Conservation (phyloP, 1,284 basidiomycete species). For the Ceraceosorus bombacis region DNA sequence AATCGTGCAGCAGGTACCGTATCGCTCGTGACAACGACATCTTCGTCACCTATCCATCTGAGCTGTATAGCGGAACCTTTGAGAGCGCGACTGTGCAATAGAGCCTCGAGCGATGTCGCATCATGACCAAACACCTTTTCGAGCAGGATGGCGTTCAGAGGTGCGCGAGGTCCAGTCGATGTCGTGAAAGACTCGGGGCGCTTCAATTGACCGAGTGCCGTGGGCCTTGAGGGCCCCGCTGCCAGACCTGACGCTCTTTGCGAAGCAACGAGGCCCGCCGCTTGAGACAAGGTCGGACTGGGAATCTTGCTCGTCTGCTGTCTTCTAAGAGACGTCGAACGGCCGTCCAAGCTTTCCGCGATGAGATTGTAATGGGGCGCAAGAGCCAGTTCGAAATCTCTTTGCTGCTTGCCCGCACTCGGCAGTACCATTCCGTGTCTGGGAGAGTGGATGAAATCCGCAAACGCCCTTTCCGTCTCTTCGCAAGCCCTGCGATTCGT, state of each 20-base stretch:
- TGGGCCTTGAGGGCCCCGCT: conserved; percentile 6
- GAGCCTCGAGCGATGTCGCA: conserved; percentile 21
- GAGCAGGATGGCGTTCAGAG: conserved; percentile 35
- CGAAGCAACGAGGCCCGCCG: conserved; percentile 12
- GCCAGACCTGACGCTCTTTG: background rate
- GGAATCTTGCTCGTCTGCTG: conserved; percentile 35
- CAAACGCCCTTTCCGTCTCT: conserved; percentile 34
- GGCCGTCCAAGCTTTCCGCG: conserved; percentile 31
- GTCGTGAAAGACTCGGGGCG: conserved; percentile 7
- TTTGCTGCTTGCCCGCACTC: conserved; percentile 26
- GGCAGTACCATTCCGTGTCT: conserved; percentile 35
- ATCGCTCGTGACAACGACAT: conserved; percentile 32
- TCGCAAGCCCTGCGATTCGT: conserved; percentile 26
- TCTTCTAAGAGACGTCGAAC: conserved; percentile 35
- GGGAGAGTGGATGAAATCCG: conserved; percentile 43
- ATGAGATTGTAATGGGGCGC: conserved; percentile 33
- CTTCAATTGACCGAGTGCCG: conserved; percentile 28
- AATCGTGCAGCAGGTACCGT: conserved; percentile 14
- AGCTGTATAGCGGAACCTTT: conserved; percentile 4
- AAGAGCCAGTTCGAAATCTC: conserved; percentile 38
- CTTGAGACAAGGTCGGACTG: conserved; percentile 21
- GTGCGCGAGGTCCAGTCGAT: conserved; percentile 1
- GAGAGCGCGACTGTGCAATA: conserved; percentile 17
- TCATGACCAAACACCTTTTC: conserved; percentile 38
- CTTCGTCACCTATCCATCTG: conserved; percentile 34